These are phyloP conservation scores for Nyctanthes arbortristis DNA, from an alignment of 257 asterid genomes.

Conservation along the genomic window DNA sequence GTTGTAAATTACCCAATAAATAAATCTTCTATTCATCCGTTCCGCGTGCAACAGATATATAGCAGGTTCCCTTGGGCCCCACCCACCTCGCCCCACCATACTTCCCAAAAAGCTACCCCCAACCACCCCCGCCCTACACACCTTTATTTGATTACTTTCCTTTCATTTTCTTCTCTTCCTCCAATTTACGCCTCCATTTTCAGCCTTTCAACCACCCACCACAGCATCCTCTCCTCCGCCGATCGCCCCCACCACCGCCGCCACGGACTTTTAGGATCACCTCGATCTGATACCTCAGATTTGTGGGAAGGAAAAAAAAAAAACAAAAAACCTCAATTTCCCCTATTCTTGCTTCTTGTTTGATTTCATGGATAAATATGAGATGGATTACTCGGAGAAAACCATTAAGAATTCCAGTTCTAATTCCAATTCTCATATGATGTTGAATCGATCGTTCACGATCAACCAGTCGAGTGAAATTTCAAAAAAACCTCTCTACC, in stretches of 20 bases:
- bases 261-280: not conserved
- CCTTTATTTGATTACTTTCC: not conserved
- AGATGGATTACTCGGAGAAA: not conserved
- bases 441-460: slow-evolving; percentile 66
- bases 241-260: not conserved
- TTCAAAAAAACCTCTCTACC: slow-evolving; percentile 43
- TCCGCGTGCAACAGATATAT: too few species aligned
- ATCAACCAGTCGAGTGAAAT: slow-evolving; percentile 33
- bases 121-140: too few species aligned
- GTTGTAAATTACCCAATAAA: too few species aligned
- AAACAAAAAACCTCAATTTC: slow-evolving; percentile 6
- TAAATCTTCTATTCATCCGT: too few species aligned
- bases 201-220: not conserved
- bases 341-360: not conserved
- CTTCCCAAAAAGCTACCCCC: too few species aligned
- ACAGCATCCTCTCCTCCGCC: not conserved
- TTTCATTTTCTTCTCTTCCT: too few species aligned
- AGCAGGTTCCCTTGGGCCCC: not conserved
- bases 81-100: not conserved
- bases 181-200: not conserved
- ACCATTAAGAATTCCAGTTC: slow-evolving; percentile 5
- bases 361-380: not conserved
- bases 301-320: not conserved
- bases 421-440: slow-evolving; percentile 33
- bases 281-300: not conserved